Percentiles rank a stretch among this genome's conserved stretches.
These are phyloP conservation scores for Gossypium bickii DNA, from an alignment of 345 rosid species.

Conservation along the genomic window DNA sequence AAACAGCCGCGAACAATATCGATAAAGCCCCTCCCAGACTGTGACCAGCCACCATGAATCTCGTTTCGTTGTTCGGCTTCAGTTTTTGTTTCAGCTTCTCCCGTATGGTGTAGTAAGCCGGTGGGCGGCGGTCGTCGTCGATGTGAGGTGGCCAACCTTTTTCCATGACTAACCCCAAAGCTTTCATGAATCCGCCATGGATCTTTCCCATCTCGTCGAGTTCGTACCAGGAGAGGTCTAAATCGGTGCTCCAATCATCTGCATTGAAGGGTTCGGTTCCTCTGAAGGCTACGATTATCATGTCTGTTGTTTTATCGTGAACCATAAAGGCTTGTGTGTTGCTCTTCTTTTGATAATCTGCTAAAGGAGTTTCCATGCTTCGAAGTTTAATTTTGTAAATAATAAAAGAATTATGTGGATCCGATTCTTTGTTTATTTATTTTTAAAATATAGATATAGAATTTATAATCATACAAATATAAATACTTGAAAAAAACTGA, in stretches of 20 bases:
- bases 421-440: too few relatives aligned
- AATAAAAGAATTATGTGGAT: too few relatives aligned
- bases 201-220: slow-evolving; percentile 38
- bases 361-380: neutral
- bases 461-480: too few relatives aligned
- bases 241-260: slow-evolving; percentile 45
- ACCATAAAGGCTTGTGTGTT: slow-evolving; percentile 36
- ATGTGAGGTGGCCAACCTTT: slow-evolving; percentile 43
- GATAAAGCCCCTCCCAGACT: slow-evolving; percentile 68
- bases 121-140: neutral
- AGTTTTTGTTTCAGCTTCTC: slow-evolving; percentile 31
- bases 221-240: slow-evolving; percentile 51
- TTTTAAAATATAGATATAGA: too few relatives aligned
- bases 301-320: slow-evolving; percentile 25
- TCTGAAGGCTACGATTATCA: slow-evolving; percentile 40
- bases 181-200: slow-evolving; percentile 64
- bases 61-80: slow-evolving; percentile 22
- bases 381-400: neutral
- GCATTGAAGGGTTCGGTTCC: slow-evolving; percentile 44
- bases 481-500: too few relatives aligned
- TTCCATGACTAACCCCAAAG: slow-evolving; percentile 41
- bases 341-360: slow-evolving; percentile 34
- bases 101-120: slow-evolving; percentile 56
- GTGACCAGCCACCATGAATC: slow-evolving; percentile 58
- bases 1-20: slow-evolving; percentile 39